A percentile compares a stretch with the other conserved stretches of the same genome.
These are phyloP conservation scores for Eucalyptus sp. DNA, from an alignment of 345 rosid species.

Conservation along the genomic window DNA sequence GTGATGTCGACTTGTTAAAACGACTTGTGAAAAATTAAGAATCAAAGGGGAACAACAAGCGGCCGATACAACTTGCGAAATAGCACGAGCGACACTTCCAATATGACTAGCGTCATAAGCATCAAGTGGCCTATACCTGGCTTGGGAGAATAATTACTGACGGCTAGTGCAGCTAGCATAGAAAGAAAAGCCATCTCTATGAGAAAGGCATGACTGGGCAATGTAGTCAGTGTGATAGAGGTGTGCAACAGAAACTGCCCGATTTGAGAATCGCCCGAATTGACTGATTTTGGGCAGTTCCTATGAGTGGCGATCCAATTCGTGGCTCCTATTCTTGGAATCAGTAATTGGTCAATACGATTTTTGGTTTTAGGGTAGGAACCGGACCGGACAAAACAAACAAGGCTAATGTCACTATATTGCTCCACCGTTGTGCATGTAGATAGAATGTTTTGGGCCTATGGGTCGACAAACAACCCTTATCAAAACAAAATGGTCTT, in stretches of 20 bases:
- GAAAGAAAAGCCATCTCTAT: background rate
- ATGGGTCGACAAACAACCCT: background rate
- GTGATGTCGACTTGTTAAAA: too few relatives aligned
- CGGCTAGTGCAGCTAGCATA: rapidly evolving
- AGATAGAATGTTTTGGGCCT: background rate
- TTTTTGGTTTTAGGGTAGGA: too few relatives aligned
- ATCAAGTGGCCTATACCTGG: background rate
- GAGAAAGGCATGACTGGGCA: background rate
- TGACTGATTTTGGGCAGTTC: rapidly evolving
- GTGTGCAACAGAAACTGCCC: too few relatives aligned
- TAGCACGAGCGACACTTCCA: rapidly evolving
- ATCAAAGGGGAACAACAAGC: background rate
- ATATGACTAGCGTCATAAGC: background rate
- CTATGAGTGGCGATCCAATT: too few relatives aligned
- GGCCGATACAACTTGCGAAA: background rate
- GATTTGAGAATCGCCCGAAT: rapidly evolving
- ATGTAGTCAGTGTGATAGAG: background rate
- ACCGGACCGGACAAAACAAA: rapidly evolving
- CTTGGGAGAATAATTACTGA: background rate
- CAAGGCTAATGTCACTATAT: background rate
- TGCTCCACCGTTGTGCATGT: background rate
- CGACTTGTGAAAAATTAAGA: background rate
- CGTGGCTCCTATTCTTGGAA: too few relatives aligned
- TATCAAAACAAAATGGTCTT: background rate
- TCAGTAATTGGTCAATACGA: rapidly evolving